Percentiles rank a stretch among this genome's conserved stretches.
These are phyloP conservation scores for Curvularia eragrostidis DNA, from an alignment of 2,329 filamentous ascomycete species.

Conservation along the genomic window DNA sequence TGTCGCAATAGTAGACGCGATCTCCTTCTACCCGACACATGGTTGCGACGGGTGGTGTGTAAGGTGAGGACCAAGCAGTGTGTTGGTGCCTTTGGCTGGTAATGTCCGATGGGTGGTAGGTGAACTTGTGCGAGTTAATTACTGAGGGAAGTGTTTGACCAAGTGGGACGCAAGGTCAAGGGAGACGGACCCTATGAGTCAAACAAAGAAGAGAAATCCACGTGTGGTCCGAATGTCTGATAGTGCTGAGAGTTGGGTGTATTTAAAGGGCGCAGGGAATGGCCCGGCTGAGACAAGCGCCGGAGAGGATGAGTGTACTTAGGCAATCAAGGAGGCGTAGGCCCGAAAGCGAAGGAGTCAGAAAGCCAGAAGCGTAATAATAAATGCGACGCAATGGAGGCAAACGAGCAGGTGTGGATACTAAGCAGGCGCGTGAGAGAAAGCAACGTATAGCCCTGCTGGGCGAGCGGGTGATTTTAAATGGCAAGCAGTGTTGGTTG, in stretches of 20 bases:
- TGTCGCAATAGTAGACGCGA: constrained; percentile 33
- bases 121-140: not conserved
- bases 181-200: constrained; percentile 4
- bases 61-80: not conserved
- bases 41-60: constrained; percentile 8
- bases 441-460: constrained; percentile 33
- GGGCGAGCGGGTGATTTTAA: constrained; percentile 35
- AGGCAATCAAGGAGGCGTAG: constrained; percentile 22
- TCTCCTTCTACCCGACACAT: constrained; percentile 47
- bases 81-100: not conserved
- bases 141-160: not conserved
- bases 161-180: constrained; percentile 2
- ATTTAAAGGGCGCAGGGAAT: constrained; percentile 32
- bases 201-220: not conserved
- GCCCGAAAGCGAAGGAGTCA: constrained; percentile 31
- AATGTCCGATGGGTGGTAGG: not conserved
- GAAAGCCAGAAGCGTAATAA: constrained; percentile 29
- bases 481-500: constrained; percentile 24
- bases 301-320: constrained; percentile 24
- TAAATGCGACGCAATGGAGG: constrained; percentile 31
- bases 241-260: constrained; percentile 13
- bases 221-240: not conserved
- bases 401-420: constrained; percentile 33
- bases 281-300: constrained; percentile 37
- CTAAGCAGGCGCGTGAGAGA: constrained; percentile 27